Percentiles rank a stretch among this genome's conserved stretches.
phyloP scores from a whole-genome alignment of 495 filamentous ascomycete genomes.

The Aspergillus wentii region DNA sequence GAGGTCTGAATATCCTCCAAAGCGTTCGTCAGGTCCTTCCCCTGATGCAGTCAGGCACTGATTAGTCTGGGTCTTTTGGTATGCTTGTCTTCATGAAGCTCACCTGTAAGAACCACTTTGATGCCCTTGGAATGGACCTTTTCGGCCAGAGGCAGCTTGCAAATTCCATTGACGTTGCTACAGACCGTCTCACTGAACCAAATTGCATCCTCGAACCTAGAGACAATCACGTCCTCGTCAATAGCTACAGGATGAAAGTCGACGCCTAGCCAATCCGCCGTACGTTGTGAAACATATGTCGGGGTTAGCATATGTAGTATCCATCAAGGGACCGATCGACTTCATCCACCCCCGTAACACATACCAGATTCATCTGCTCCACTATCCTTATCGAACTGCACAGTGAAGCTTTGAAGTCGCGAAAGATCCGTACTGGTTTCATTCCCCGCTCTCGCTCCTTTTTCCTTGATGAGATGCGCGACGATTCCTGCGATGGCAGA shows the following conservation, averaged over 20 bases:
- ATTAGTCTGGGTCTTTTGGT: background rate
- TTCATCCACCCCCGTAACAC: too few species aligned
- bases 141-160: constrained; percentile 40
- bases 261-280: constrained; percentile 45
- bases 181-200: constrained; percentile 44
- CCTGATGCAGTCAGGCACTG: constrained; percentile 13
- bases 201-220: constrained; percentile 41
- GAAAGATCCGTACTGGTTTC: constrained; percentile 19
- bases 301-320: too few species aligned
- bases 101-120: constrained; percentile 44
- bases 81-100: too few species aligned
- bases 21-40: constrained; percentile 51
- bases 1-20: constrained; percentile 44
- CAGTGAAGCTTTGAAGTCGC: constrained; percentile 38
- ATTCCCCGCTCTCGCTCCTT: constrained; percentile 32
- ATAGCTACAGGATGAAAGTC: constrained; percentile 38
- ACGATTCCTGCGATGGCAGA: constrained; percentile 49
- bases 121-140: constrained; percentile 34
- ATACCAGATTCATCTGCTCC: constrained; percentile 44
- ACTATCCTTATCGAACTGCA: constrained; percentile 40
- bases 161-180: constrained; percentile 43
- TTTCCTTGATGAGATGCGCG: constrained; percentile 32
- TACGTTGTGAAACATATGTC: constrained; percentile 42
- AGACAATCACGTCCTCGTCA: constrained; percentile 39
- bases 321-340: too few species aligned